These are phyloP conservation scores for Chytridiales sp. DNA, from an alignment of 371 early-diverging fungal species.

Conservation along the genomic window DNA sequence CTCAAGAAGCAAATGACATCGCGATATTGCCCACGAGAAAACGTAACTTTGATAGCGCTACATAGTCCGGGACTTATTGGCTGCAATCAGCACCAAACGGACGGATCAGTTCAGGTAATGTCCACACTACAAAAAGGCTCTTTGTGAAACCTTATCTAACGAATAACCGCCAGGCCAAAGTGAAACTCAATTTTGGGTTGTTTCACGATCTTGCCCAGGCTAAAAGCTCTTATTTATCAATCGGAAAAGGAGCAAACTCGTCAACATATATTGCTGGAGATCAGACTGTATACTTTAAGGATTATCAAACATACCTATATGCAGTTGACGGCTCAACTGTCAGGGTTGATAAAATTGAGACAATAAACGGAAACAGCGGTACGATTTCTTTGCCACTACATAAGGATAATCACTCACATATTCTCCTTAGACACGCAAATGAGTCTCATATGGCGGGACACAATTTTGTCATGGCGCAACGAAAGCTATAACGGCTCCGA, in stretches of 20 bases:
- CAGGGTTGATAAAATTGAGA: slow-evolving; percentile 3
- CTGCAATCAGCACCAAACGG: slow-evolving; percentile 4
- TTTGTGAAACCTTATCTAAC: not conserved
- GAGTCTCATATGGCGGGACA: too few species aligned
- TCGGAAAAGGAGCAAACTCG: not conserved
- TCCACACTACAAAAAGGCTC: not conserved
- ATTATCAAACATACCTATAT: slow-evolving; percentile 29
- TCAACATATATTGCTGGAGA: slow-evolving; percentile 35
- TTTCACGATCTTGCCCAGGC: slow-evolving; percentile 34
- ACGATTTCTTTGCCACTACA: too few species aligned
- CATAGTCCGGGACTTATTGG: slow-evolving; percentile 35
- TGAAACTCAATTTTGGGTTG: slow-evolving; percentile 43
- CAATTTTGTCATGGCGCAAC: too few species aligned
- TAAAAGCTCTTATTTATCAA: not conserved
- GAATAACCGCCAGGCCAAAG: slow-evolving; percentile 28
- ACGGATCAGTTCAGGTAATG: not conserved
- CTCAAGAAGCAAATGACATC: slow-evolving; percentile 11
- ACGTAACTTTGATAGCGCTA: slow-evolving; percentile 25
- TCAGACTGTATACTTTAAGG: slow-evolving; percentile 30
- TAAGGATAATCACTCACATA: too few species aligned
- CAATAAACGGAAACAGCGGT: too few species aligned
- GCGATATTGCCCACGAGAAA: slow-evolving; percentile 18
- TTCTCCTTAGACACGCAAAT: too few species aligned
- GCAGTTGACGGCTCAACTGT: slow-evolving; percentile 20
- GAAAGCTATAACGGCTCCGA: too few species aligned